phyloP scores from a whole-genome alignment of 2,329 filamentous ascomycete species.

The Shiraia sp. region DNA sequence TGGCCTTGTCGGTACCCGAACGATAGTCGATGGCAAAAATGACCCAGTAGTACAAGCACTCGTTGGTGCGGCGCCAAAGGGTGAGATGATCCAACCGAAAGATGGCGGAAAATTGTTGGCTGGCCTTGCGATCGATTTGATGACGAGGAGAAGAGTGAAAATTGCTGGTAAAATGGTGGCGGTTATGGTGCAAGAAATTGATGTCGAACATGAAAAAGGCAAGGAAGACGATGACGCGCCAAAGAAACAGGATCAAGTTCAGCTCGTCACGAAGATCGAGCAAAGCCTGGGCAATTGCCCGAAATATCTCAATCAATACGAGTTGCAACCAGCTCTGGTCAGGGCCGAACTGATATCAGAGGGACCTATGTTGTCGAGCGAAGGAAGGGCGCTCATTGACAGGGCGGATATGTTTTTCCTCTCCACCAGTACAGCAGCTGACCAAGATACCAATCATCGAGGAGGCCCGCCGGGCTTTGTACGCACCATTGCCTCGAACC shows the following conservation, averaged over 20 bases:
- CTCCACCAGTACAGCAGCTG: conserved; percentile 63
- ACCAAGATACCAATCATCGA: conserved; percentile 84
- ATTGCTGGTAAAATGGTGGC: conserved; percentile 71
- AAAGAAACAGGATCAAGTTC: conserved; percentile 46
- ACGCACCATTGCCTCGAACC: conserved; percentile 64
- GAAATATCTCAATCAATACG: conserved; percentile 81
- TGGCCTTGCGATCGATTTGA: conserved; percentile 66
- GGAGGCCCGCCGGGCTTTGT: conserved; percentile 77
- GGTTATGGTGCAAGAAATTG: conserved; percentile 55
- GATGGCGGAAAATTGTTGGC: conserved; percentile 58
- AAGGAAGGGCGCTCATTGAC: conserved; percentile 63
- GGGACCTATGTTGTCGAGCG: conserved; percentile 53
- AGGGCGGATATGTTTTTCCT: conserved; percentile 79
- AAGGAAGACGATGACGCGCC: conserved; percentile 23
- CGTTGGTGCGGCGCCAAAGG: conserved; percentile 52
- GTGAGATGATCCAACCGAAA: conserved; percentile 45
- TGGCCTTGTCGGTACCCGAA: conserved; percentile 66
- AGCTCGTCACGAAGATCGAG: conserved; percentile 69
- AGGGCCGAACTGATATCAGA: conserved; percentile 57
- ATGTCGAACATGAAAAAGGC: conserved; percentile 30
- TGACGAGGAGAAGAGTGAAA: conserved; percentile 73
- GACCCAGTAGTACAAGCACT: conserved; percentile 74
- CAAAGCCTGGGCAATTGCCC: conserved; percentile 81
- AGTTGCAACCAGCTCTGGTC: conserved; percentile 60
- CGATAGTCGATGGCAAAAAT: conserved; percentile 61